phyloP scores from a whole-genome alignment of 371 early-diverging fungal genomes.

The Parasitella parasitica region DNA sequence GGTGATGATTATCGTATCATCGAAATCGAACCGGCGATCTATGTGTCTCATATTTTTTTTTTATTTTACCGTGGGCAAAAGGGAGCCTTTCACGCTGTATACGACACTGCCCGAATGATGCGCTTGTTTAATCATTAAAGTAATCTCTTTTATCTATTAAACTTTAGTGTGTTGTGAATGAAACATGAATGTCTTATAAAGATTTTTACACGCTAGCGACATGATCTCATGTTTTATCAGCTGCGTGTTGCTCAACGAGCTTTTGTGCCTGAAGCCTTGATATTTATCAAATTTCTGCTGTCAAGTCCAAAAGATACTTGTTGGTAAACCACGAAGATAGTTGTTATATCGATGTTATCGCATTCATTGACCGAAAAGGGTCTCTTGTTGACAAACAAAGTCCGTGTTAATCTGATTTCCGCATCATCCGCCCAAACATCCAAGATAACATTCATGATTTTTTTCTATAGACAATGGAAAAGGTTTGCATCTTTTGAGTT shows the following conservation, averaged over 20 bases:
- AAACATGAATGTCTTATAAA: background rate
- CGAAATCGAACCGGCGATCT: conserved; percentile 4
- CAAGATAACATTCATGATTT: too few species aligned
- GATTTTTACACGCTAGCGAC: background rate
- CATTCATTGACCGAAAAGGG: conserved; percentile 7
- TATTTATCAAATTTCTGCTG: too few species aligned
- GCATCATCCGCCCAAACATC: too few species aligned
- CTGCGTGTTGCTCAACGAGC: too few species aligned
- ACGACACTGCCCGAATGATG: conserved; percentile 2
- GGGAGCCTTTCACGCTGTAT: too few species aligned
- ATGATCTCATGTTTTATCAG: too few species aligned
- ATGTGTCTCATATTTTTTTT: conserved; percentile 1
- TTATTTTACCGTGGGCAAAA: background rate
- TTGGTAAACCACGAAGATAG: too few species aligned
- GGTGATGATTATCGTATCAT: conserved; percentile 10
- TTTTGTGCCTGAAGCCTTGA: background rate
- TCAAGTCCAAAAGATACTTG: background rate
- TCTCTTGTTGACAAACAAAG: conserved; percentile 1
- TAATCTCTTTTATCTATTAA: conserved; percentile 8
- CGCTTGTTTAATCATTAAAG: conserved; percentile 8
- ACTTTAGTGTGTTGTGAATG: background rate
- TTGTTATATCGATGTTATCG: conserved; percentile 7
- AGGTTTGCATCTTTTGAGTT: too few species aligned
- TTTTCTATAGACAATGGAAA: too few species aligned
- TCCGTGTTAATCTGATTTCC: background rate